Percentiles rank a stretch among this genome's conserved stretches.
Conservation (phyloP, 2,329 filamentous ascomycete genomes). For the Triangularia setosa region DNA sequence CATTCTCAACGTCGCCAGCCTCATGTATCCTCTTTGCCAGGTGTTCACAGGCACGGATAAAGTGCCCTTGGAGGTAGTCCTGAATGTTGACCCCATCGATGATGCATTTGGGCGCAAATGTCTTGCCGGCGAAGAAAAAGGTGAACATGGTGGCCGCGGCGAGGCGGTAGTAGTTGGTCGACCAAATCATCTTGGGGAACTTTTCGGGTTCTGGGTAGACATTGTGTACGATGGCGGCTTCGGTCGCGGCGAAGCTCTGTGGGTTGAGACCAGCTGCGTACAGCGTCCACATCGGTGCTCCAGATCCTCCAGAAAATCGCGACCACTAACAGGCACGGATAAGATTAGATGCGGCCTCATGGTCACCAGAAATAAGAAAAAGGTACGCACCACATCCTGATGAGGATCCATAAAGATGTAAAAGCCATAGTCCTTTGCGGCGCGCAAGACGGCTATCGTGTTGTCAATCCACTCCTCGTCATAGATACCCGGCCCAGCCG, state of each 20-base stretch:
- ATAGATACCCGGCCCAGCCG: conserved; percentile 83
- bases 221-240: conserved; percentile 93
- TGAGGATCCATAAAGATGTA: conserved; percentile 99
- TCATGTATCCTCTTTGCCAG: conserved; percentile 82
- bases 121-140: conserved; percentile 83
- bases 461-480: conserved; percentile 92
- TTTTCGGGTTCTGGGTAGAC: conserved; percentile 78
- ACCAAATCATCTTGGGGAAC: conserved; percentile 99
- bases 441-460: conserved; percentile 77
- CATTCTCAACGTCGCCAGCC: conserved; percentile 80
- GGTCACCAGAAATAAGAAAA: not conserved
- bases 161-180: conserved; percentile 89
- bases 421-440: conserved; percentile 87
- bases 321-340: conserved; percentile 64
- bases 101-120: conserved; percentile 93
- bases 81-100: conserved; percentile 95
- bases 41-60: conserved; percentile 73
- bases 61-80: conserved; percentile 88
- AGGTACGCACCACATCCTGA: conserved; percentile 77
- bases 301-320: conserved; percentile 86
- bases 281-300: conserved; percentile 95
- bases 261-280: conserved; percentile 93
- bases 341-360: not conserved
- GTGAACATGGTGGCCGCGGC: conserved; percentile 90
- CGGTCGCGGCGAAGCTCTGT: conserved; percentile 75